Percentiles rank a stretch among this genome's conserved stretches.
Conservation (phyloP, 2,329 filamentous ascomycete species). For the Paecilomyces sp. region DNA sequence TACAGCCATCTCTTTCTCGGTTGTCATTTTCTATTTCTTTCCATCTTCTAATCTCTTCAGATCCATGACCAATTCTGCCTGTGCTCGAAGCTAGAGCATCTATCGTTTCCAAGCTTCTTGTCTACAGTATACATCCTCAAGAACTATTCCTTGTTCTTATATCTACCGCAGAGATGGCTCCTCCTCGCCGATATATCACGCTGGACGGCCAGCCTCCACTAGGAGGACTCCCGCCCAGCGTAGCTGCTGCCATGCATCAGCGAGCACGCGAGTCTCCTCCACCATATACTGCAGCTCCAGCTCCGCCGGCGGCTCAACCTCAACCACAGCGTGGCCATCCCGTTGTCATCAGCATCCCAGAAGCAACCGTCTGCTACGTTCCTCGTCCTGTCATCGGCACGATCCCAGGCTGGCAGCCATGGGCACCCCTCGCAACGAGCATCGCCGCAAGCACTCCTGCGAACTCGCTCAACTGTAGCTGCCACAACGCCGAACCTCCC, state of each 20-base stretch:
- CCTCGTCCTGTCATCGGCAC: conserved; percentile 2
- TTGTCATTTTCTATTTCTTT: background rate
- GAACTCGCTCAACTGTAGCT: conserved; percentile 6
- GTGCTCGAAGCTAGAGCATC: background rate
- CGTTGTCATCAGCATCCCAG: background rate
- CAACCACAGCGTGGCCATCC: background rate
- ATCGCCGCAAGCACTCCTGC: conserved; percentile 6
- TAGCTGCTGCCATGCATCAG: background rate
- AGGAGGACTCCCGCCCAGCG: conserved; percentile 20
- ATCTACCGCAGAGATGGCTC: background rate
- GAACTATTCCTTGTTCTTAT: background rate
- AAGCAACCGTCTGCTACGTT: conserved; percentile 5
- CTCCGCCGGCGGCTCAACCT: background rate
- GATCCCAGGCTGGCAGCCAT: conserved; percentile 5
- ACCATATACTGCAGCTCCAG: background rate
- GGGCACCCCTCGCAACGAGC: conserved; percentile 4
- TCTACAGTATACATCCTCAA: background rate
- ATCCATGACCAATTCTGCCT: background rate
- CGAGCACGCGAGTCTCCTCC: background rate
- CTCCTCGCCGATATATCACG: conserved; percentile 18
- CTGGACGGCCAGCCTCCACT: conserved; percentile 22
- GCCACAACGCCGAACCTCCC: conserved; percentile 6
- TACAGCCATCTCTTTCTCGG: background rate
- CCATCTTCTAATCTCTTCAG: background rate
- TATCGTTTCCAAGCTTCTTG: background rate